A percentile compares a stretch with the other conserved stretches of the same genome.
phyloP scores from a whole-genome alignment of 208 protist species.

The Ichthyophonus hoferi region DNA sequence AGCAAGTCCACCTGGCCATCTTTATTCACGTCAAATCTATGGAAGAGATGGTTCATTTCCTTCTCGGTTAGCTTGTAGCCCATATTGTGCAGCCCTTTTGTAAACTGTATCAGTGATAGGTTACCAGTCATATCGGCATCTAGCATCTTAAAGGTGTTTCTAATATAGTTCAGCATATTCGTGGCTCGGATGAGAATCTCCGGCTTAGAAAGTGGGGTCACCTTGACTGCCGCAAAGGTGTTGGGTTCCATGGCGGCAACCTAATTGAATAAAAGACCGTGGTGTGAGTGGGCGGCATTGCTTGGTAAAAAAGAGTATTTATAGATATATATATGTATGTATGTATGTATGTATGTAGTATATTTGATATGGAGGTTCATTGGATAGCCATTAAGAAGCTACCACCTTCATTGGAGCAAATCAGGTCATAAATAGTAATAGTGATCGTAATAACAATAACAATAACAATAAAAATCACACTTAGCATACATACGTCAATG shows the following conservation, averaged over 20 bases:
- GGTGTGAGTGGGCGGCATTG: too few species aligned
- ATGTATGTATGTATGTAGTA: too few species aligned
- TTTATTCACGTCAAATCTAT: background rate
- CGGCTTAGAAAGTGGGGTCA: background rate
- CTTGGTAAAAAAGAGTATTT: too few species aligned
- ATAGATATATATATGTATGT: too few species aligned
- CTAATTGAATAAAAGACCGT: too few species aligned
- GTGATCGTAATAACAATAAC: too few species aligned
- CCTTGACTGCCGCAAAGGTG: background rate
- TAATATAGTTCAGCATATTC: background rate
- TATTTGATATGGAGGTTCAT: too few species aligned
- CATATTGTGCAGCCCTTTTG: background rate
- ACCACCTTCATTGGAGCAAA: too few species aligned
- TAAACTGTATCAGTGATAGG: background rate
- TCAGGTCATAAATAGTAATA: too few species aligned
- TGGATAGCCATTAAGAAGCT: too few species aligned
- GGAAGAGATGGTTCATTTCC: background rate
- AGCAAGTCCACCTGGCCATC: background rate
- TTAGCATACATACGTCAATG: too few species aligned
- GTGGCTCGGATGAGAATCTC: background rate
- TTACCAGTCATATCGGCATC: background rate
- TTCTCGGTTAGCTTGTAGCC: background rate
- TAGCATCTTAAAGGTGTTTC: background rate
- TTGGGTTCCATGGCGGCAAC: background rate
- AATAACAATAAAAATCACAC: too few species aligned